These are phyloP conservation scores for Candida pseudoglaebosa DNA, from an alignment of 805 yeast species.

Conservation along the genomic window DNA sequence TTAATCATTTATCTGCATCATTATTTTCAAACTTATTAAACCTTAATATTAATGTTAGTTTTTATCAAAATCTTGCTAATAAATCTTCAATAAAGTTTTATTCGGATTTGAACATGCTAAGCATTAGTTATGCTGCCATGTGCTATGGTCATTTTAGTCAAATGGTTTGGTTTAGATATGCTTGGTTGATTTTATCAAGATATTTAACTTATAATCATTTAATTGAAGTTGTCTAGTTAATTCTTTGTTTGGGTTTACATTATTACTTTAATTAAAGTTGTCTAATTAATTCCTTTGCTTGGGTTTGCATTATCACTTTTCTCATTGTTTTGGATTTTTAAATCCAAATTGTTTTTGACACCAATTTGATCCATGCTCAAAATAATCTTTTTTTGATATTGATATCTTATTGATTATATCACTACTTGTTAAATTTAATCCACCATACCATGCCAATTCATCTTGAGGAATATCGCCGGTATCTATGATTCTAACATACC, in stretches of 20 bases:
- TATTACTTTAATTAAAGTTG: not conserved
- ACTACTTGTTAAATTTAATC: conserved; percentile 27
- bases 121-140: conserved; percentile 65
- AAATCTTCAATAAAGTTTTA: conserved; percentile 33
- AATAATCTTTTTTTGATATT: conserved; percentile 74
- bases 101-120: conserved; percentile 36
- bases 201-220: conserved; percentile 77
- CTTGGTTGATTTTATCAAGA: conserved; percentile 76
- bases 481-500: conserved; percentile 49
- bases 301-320: not conserved
- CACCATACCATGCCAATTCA: conserved; percentile 37
- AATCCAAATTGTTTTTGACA: conserved; percentile 51
- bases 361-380: conserved; percentile 74
- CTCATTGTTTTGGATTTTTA: conserved; percentile 19
- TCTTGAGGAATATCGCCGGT: conserved; percentile 13
- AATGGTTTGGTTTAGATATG: conserved; percentile 92
- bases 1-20: conserved; percentile 31
- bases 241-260: too few species aligned
- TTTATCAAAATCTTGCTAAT: conserved; percentile 19
- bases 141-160: conserved; percentile 78
- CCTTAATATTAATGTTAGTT: conserved; percentile 35
- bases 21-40: conserved; percentile 27
- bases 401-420: conserved; percentile 48
- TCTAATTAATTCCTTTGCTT: not conserved
- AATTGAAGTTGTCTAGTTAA: conserved; percentile 13